These are phyloP conservation scores for Omphalotus olearius DNA, from an alignment of 1,284 basidiomycete species.

Conservation along the genomic window DNA sequence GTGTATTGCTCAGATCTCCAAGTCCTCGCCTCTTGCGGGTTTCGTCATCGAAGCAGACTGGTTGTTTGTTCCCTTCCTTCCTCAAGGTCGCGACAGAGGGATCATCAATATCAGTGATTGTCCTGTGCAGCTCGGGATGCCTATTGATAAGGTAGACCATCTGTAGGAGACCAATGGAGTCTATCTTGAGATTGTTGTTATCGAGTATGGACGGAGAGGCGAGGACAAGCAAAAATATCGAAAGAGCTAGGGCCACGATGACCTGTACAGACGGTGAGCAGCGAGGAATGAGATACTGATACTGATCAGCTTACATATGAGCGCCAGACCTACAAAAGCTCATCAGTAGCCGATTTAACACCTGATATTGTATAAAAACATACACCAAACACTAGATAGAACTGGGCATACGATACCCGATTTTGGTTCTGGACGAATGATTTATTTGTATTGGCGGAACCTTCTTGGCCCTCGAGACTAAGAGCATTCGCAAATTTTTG, in stretches of 20 bases:
- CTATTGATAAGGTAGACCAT: constrained; percentile 6
- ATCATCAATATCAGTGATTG: background rate
- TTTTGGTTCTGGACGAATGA: background rate
- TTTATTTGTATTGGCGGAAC: background rate
- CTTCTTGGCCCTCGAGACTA: background rate
- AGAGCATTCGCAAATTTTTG: constrained; percentile 2
- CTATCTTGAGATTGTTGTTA: constrained; percentile 6
- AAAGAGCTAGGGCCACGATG: background rate
- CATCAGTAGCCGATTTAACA: background rate
- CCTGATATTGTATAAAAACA: background rate
- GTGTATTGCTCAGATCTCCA: too few species aligned
- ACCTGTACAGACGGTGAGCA: background rate
- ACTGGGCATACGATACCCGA: background rate
- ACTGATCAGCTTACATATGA: background rate
- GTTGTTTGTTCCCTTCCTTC: background rate
- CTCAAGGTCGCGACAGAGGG: background rate
- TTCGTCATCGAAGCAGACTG: too few species aligned
- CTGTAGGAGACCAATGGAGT: constrained; percentile 10
- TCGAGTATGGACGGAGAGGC: constrained; percentile 1
- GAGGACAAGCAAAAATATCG: constrained; percentile 5
- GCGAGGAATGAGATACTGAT: background rate
- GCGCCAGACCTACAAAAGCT: background rate
- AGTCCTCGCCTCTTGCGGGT: too few species aligned
- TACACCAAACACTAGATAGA: background rate
- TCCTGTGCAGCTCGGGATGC: constrained; percentile 4